Evolutionary conservation across 2,329 filamentous ascomycete genomes (phyloP).

Genomic region (Endoconidiophora laricicola): DNA sequence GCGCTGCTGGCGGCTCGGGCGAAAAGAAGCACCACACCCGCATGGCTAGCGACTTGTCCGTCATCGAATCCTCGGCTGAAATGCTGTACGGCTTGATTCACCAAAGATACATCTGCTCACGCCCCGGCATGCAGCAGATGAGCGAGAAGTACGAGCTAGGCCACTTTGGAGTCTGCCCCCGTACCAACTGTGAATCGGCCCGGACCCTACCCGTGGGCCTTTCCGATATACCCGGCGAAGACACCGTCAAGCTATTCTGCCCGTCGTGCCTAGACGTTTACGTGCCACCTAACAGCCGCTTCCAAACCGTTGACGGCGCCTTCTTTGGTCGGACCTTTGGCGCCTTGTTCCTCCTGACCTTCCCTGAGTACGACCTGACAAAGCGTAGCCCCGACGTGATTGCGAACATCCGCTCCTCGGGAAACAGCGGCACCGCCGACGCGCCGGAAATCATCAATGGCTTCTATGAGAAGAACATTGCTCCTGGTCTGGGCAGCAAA

Average conservation of each 20-base stretch:
- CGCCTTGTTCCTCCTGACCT: conserved; percentile 94
- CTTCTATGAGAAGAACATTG: conserved; percentile 71
- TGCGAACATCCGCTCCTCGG: conserved; percentile 20
- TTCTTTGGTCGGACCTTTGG: conserved; percentile 98
- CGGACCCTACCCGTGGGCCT: conserved; percentile 85
- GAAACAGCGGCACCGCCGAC: conserved; percentile 14
- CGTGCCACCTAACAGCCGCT: conserved; percentile 89
- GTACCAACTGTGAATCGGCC: conserved; percentile 78
- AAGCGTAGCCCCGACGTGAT: conserved; percentile 50
- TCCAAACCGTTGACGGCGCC: conserved; percentile 91
- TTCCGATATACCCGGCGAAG: conserved; percentile 86
- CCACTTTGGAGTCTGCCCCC: conserved; percentile 91
- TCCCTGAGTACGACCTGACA: conserved; percentile 83
- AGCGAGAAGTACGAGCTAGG: conserved; percentile 96
- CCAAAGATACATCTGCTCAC: conserved; percentile 93
- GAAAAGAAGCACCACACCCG: conserved; percentile 66
- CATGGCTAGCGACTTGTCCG: conserved; percentile 80
- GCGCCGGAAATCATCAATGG: conserved; percentile 57
- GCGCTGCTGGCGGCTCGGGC: conserved; percentile 21
- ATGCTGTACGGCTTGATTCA: conserved; percentile 96
- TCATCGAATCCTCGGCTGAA: conserved; percentile 96
- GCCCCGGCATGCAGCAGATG: conserved; percentile 96
- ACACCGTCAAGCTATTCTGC: conserved; percentile 97
- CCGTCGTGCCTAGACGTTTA: conserved; percentile 94
- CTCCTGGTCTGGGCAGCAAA: conserved; percentile 63